phyloP scores from a whole-genome alignment of 169 alveolate genomes.

The Cryptosporidium viatorum region DNA sequence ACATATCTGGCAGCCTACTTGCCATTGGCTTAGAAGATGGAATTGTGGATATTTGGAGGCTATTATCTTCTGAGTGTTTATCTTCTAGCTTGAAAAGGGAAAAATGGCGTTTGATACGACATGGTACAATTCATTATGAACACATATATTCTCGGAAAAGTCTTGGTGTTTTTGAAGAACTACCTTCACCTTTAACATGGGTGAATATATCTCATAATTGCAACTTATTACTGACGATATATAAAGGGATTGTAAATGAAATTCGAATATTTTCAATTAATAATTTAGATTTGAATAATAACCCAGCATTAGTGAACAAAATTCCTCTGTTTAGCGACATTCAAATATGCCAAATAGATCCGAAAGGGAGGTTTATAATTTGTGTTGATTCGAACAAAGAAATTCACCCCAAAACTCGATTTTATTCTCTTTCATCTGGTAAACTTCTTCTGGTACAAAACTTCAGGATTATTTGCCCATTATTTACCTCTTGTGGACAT shows the following conservation, averaged over 20 bases:
- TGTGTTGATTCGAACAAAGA: conserved; percentile 60
- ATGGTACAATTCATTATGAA: conserved; percentile 15
- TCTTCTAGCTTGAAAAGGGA: not conserved
- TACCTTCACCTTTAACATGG: conserved; percentile 25
- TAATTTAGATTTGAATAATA: not conserved
- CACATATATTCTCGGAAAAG: conserved; percentile 10
- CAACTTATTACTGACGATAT: not conserved
- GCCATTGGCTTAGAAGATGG: conserved; percentile 34
- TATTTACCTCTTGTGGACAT: conserved; percentile 50
- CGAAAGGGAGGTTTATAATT: conserved; percentile 30
- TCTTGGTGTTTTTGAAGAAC: not conserved
- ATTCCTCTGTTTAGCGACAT: conserved; percentile 33
- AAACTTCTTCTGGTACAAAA: not conserved
- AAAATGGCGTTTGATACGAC: not conserved
- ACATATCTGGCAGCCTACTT: not conserved
- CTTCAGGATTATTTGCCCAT: conserved; percentile 38
- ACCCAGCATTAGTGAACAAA: not conserved
- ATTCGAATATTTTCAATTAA: conserved; percentile 14
- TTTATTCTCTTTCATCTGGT: conserved; percentile 29
- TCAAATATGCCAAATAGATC: conserved; percentile 42
- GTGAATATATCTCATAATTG: conserved; percentile 6
- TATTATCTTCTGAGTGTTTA: not conserved
- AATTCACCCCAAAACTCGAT: conserved; percentile 17
- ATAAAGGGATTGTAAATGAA: conserved; percentile 46
- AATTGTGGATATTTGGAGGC: conserved; percentile 28